phyloP scores from a whole-genome alignment of 1,284 basidiomycete genomes.

The Irpex sp. region DNA sequence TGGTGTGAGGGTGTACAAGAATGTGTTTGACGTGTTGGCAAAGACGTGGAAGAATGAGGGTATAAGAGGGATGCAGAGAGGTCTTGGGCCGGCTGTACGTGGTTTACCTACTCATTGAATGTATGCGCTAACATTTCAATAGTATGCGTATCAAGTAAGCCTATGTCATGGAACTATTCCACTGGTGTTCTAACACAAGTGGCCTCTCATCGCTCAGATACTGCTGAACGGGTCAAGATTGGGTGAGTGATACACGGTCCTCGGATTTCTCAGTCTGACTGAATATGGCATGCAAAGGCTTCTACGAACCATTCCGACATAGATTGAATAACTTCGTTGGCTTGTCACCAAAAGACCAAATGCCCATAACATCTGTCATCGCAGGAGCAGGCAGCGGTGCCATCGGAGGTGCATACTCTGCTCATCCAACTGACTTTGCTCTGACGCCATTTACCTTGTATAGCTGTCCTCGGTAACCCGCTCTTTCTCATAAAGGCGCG shows the following conservation, averaged over 20 bases:
- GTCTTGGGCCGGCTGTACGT: conserved; percentile 84
- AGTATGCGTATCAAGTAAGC: conserved; percentile 88
- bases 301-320: conserved; percentile 90
- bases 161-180: neutral
- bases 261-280: conserved; percentile 1
- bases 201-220: conserved; percentile 43
- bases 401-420: conserved; percentile 64
- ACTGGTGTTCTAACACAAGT: neutral
- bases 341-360: conserved; percentile 54
- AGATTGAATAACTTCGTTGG: conserved; percentile 69
- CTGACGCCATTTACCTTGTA: neutral
- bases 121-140: conserved; percentile 2
- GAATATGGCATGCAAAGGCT: conserved; percentile 45
- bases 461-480: conserved; percentile 88
- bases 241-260: conserved; percentile 41
- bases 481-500: conserved; percentile 95
- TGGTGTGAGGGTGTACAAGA: conserved; percentile 79
- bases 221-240: conserved; percentile 92
- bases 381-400: conserved; percentile 89
- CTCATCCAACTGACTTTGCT: conserved; percentile 2
- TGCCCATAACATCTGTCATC: conserved; percentile 68
- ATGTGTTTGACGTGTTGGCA: conserved; percentile 78
- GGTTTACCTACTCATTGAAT: neutral
- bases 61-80: conserved; percentile 85
- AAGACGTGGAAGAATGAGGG: conserved; percentile 95